Evolutionary conservation across 23 red algal genomes (phyloP).

Genomic region (Chondrus crispus): DNA sequence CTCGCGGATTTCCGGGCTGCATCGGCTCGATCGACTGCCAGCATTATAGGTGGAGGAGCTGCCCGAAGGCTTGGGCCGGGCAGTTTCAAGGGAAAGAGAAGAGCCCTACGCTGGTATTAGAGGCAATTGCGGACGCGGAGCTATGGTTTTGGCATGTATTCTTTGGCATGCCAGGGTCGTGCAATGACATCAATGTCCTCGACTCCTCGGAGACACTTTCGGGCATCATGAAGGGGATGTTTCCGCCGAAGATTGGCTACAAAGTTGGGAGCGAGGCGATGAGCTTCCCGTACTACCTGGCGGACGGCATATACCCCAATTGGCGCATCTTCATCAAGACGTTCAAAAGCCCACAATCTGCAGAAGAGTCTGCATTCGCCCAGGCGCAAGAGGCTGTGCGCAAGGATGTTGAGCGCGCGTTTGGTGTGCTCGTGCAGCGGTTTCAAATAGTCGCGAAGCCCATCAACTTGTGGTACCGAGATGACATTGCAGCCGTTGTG

Average conservation of each 20-base stretch:
- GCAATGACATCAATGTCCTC: constrained; percentile 29
- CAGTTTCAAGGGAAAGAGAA: constrained; percentile 7
- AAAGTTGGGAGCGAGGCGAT: neutral
- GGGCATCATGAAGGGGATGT: neutral
- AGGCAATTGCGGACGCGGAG: neutral
- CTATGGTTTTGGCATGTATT: constrained; percentile 26
- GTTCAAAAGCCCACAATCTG: neutral
- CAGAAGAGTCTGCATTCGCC: neutral
- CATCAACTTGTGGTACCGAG: neutral
- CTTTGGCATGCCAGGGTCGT: neutral
- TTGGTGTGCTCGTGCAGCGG: neutral
- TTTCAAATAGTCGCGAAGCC: neutral
- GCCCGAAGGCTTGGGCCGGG: neutral
- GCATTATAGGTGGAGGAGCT: neutral
- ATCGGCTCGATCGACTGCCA: neutral
- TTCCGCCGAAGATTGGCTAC: neutral
- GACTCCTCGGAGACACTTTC: neutral
- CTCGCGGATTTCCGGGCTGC: constrained; percentile 4
- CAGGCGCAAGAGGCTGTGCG: neutral
- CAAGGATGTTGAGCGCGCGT: constrained; percentile 6
- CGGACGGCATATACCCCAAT: constrained; percentile 33
- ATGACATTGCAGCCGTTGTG: neutral
- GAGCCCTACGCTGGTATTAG: neutral
- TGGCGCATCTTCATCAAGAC: neutral
- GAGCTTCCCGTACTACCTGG: constrained; percentile 7